phyloP scores from a whole-genome alignment of 208 protist genomes.

The Leishmania gerbilli region DNA sequence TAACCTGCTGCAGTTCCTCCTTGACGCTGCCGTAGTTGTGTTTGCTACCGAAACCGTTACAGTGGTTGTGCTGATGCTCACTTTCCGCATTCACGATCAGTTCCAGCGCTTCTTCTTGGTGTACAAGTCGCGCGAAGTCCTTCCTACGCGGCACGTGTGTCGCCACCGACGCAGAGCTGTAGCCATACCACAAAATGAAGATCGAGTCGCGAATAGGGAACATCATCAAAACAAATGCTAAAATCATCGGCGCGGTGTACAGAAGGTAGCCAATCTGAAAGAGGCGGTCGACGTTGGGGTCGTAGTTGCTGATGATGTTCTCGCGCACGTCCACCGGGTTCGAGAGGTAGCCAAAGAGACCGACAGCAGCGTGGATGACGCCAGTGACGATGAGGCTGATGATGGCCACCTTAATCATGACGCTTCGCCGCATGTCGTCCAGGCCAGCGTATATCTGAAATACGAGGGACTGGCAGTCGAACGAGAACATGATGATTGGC shows the following conservation, averaged over 20 bases:
- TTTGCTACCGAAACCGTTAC: neutral
- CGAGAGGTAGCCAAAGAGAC: constrained; percentile 75
- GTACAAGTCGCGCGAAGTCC: constrained; percentile 42
- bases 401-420: constrained; percentile 62
- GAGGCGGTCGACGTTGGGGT: constrained; percentile 59
- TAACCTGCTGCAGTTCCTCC: constrained; percentile 23
- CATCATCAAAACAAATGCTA: constrained; percentile 69
- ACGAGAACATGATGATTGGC: constrained; percentile 86
- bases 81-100: constrained; percentile 1
- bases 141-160: constrained; percentile 59
- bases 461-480: constrained; percentile 79
- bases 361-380: constrained; percentile 64
- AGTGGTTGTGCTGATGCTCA: constrained; percentile 1
- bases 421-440: constrained; percentile 56
- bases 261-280: constrained; percentile 64
- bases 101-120: constrained; percentile 46
- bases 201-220: constrained; percentile 81
- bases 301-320: constrained; percentile 83
- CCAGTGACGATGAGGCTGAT: constrained; percentile 51
- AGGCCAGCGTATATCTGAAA: constrained; percentile 79
- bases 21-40: constrained; percentile 17
- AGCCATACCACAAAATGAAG: constrained; percentile 83
- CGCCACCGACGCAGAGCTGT: constrained; percentile 57
- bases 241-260: constrained; percentile 60
- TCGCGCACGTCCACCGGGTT: constrained; percentile 57